A percentile compares a stretch with the other conserved stretches of the same genome.
Conservation (phyloP, 2,329 filamentous ascomycete species). For the Fusarium compactum region DNA sequence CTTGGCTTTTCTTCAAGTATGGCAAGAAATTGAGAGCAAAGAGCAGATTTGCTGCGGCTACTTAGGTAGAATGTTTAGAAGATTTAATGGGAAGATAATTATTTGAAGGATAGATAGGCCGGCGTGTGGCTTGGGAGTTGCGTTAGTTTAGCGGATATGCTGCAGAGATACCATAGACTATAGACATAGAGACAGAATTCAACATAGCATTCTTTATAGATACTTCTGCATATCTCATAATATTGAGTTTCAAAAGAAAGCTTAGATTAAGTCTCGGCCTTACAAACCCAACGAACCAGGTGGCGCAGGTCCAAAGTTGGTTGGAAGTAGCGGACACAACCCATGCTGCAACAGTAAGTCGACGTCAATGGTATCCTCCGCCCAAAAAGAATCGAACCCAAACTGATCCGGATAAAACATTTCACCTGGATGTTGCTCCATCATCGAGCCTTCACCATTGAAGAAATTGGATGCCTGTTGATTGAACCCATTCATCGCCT, state of each 20-base stretch:
- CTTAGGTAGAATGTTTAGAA: background rate
- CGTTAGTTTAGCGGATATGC: fast-evolving
- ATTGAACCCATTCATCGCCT: background rate
- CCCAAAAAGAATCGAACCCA: constrained; percentile 18
- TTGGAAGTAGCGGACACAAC: constrained; percentile 18
- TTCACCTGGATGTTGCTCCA: constrained; percentile 12
- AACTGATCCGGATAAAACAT: constrained; percentile 8
- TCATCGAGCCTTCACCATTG: background rate
- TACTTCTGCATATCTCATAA: no score
- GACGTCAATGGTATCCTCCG: constrained; percentile 23
- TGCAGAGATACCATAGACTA: background rate
- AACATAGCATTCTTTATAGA: background rate
- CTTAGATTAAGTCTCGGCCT: no score
- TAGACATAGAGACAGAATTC: background rate
- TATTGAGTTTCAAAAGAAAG: no score
- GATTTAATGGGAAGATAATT: background rate
- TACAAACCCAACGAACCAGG: background rate
- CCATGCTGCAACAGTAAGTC: constrained; percentile 31
- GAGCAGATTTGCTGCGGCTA: constrained; percentile 30
- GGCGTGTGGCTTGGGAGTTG: fast-evolving
- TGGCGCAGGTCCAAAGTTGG: constrained; percentile 10
- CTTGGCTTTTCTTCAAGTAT: constrained; percentile 40
- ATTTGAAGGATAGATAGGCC: background rate
- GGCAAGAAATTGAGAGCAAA: constrained; percentile 31
- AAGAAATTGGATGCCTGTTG: background rate